phyloP scores from a whole-genome alignment of 306 rosid species.

The Quercus dentata region DNA sequence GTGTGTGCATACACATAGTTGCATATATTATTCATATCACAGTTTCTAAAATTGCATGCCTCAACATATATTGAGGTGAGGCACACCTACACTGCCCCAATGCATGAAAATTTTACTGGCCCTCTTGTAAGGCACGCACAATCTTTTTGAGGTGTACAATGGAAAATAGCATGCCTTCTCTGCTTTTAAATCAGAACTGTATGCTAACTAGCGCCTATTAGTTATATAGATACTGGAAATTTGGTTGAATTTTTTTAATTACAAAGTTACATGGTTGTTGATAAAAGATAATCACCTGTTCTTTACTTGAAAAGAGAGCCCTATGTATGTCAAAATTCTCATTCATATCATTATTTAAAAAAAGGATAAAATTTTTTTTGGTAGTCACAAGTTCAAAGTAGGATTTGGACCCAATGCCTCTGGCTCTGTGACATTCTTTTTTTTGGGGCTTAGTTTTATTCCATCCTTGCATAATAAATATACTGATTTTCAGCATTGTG shows the following conservation, averaged over 20 bases:
- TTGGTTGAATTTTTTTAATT: background rate
- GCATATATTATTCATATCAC: no score
- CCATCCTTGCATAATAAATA: no score
- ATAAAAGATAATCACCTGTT: background rate
- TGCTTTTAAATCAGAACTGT: background rate
- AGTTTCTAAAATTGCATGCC: background rate
- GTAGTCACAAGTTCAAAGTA: no score
- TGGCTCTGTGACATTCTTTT: no score
- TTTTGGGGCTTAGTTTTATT: no score
- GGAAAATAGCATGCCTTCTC: background rate
- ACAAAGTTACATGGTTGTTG: background rate
- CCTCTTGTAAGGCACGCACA: background rate
- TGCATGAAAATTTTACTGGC: background rate
- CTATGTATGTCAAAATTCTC: no score
- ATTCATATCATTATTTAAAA: no score
- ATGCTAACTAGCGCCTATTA: background rate
- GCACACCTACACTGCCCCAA: background rate
- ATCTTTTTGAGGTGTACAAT: background rate
- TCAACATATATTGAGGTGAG: background rate
- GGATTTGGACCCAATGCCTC: no score
- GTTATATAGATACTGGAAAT: background rate
- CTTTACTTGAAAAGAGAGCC: background rate
- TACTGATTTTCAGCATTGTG: no score
- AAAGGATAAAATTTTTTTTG: no score
- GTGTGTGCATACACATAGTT: no score